Base-by-base conservation (phyloP, 371 early-diverging fungal species). In the Rhizopus delemar region DNA sequence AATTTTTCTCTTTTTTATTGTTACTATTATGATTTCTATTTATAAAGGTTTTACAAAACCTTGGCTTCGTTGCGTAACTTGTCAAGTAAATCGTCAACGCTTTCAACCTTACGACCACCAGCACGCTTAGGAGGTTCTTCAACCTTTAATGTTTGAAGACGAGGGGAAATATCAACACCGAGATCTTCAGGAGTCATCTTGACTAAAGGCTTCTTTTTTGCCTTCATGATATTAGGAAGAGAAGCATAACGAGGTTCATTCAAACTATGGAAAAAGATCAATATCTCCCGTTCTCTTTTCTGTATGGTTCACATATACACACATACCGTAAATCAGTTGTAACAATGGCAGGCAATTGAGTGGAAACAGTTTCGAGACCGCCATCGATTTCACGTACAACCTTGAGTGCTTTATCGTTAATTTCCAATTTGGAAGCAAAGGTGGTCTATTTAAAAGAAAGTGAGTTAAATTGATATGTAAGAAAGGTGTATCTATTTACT, bases 381-480 rank as follows among this genome's bases (percentile, higher is more conserved):
- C 98, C 98, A 73, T 99, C 99, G 53, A 99, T 86, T 82, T 99
- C 99, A 64, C 98, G 87, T 28, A 91, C 90, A 48, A 96, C 97
- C 61, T 81, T 85, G 43, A 94, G 61, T 48, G 84, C 77, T 60
- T 90, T 86, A 53, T 71, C 86, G 15, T 70, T 74, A 46, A 96
- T 77, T 60, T 94, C 94, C 55, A 99, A 80, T 82, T 97, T 94
- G 73, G 95, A 95, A 15, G 97, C 98, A 82, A 97, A 97, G 32
- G 97, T 96, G 33, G 91, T 94, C 91, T 93, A 75, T 32, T 15
- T 43, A 29, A 60, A 36, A 38, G 58, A 41, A 46, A 22, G 22
- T 55, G 39, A 58, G 22, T 22, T 22, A 22, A 22, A 31, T 43
- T 58, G 52, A 68, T 41, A 51, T 54, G 60, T 63, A 60, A 56